Conservation (phyloP, 306 rosid genomes). For the Arachis stenosperma region DNA sequence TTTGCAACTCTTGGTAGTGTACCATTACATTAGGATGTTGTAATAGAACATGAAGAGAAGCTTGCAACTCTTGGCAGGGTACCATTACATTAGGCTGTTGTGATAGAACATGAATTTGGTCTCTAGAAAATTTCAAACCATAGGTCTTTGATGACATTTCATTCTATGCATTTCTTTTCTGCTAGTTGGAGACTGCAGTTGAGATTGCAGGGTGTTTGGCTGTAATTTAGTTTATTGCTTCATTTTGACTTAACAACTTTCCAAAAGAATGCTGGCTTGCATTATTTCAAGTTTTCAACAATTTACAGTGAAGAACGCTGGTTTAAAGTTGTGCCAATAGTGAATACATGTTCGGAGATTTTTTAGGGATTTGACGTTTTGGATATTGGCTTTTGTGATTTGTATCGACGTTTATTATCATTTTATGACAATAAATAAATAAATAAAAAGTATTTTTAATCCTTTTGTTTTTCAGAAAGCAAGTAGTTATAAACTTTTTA, state of each 20-base stretch:
- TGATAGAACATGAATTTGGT: slow-evolving; percentile 37
- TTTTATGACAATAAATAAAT: no score
- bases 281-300: slow-evolving; percentile 19
- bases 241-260: slow-evolving; percentile 11
- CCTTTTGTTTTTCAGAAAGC: no score
- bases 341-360: background rate
- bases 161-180: slow-evolving; percentile 28
- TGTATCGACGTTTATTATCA: no score
- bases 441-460: no score
- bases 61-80: slow-evolving; percentile 43
- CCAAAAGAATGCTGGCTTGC: slow-evolving; percentile 28
- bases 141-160: slow-evolving; percentile 14
- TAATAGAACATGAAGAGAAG: slow-evolving; percentile 29
- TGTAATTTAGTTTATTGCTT: slow-evolving; percentile 40
- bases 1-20: slow-evolving; percentile 43
- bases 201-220: slow-evolving; percentile 37
- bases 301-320: background rate
- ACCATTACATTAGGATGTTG: slow-evolving; percentile 29
- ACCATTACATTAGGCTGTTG: slow-evolving; percentile 30
- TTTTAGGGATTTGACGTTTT: no score
- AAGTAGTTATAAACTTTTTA: no score
- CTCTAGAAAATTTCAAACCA: slow-evolving; percentile 26
- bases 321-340: slow-evolving; percentile 2
- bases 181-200: slow-evolving; percentile 30
- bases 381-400: no score